These are phyloP conservation scores for Cnidoscolus chayamansa DNA, from an alignment of 441 rosid species.

Conservation along the genomic window DNA sequence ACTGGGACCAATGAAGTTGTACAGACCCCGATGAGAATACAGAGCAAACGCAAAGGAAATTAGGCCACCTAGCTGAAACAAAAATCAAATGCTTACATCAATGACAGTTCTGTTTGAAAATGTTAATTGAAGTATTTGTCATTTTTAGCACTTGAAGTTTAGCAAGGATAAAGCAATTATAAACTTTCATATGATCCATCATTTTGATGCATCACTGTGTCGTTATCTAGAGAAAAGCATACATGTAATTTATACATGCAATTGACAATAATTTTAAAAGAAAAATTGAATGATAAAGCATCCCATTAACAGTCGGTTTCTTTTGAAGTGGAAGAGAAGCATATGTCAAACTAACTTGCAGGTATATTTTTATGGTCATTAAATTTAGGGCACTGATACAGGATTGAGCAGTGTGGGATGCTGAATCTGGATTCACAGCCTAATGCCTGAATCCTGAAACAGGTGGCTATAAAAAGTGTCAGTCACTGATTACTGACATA, in stretches of 20 bases:
- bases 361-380: neutral
- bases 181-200: neutral
- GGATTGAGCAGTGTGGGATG: neutral
- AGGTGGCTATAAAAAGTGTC: neutral
- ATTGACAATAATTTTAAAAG: too few species aligned
- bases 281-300: too few species aligned
- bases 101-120: neutral
- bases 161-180: neutral
- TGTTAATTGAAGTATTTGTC: neutral
- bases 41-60: conserved; percentile 94
- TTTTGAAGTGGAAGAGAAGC: too few species aligned
- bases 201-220: neutral
- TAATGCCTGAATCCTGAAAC: neutral
- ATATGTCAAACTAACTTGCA: neutral
- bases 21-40: conserved; percentile 98
- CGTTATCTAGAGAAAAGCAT: neutral
- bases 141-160: neutral
- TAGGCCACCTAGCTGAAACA: conserved; percentile 98
- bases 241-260: neutral
- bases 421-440: neutral
- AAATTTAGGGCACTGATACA: too few species aligned
- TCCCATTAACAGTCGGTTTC: too few species aligned
- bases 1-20: conserved; percentile 96
- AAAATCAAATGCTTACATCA: conserved; percentile 22
- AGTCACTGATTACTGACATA: neutral